Base-by-base conservation (phyloP, 768 basidiomycete species). In the Galerina marginata region DNA sequence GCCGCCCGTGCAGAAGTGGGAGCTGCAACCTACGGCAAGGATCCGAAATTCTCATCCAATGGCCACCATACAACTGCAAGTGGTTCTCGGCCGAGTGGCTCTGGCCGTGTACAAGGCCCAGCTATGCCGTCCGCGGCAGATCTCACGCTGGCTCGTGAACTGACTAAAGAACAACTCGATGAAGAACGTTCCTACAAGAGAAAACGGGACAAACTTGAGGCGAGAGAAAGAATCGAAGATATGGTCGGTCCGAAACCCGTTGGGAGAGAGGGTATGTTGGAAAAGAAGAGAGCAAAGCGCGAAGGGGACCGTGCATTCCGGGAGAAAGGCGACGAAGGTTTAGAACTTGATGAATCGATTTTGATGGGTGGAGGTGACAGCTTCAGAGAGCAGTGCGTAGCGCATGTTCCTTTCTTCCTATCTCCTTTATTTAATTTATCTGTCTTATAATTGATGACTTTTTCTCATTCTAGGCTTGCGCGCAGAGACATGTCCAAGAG, bases 331-430 rank as follows among this genome's bases (percentile, higher is more conserved):
- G 90, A 90, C 44, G 90, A 86, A 42, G 89, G 91, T 11, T 69
- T 88, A 9, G 95, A 96, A 65, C 79, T 86, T 2, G 89, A 92
- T 63, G 95, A 96, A 37, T 79, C 82, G 1, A 90, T 88, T 1
- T 76, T 96, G 56, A 81, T 96, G 75, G 93, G 94, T 23, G 92
- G 92, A 25, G 87, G 88, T 0, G 89, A 92, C 67, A 89, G 91
- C 67, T 96, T 96, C 75, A 83, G 78, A 63, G 91, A 86, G 5
- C 85, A 86, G 94, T 95, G 68, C 57, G 83, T 78, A 56, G 56
- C 16, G 52, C 44, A 39, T 61, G 38, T 52, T 52, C 39, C 50
- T 42, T 51, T 47, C 16, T 44, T 56, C 29, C 26, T 36, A 49
- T 63, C 52, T 42, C 50, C 50, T 58, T 44, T 36, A 40, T 55